Evolutionary conservation across 345 rosid species (phyloP), one percentile per base, ranked within the genome.

Genomic region (Brassica rapa): DNA sequence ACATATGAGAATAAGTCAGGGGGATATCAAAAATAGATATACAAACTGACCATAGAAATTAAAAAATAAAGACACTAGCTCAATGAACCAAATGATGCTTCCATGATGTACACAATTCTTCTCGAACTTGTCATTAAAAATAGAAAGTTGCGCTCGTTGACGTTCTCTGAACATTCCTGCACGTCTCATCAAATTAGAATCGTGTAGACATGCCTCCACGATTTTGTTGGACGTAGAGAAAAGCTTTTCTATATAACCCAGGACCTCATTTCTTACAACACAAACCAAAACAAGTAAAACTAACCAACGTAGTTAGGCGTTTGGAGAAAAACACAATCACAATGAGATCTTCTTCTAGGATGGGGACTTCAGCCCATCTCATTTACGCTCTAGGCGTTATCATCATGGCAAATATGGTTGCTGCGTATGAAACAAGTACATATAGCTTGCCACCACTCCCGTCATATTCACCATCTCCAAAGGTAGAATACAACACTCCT

Each of bases 281-380:
- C 72, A 71, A 77, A 64, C 33, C 9, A 77, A 77, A 63, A 71
- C 66, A 64, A 77, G 1, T 27, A 39, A 62, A 7, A 64, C 37
- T 63, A 64, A 71, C 81, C 66, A 77, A 77, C 75, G 21, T 62
- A 77, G 3, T 29, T 1, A 49, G 2, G 56, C 59, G 64, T 70
- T 70, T 21, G 15, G 7, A 63, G 65, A 64, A 55, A 65, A 56
- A 0, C 4, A 29, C 29, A 56, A 25, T 3, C 2, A 5, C 8
- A 12, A 77, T 78, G 81, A 30, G 27, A 55, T 71, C 71, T 70
- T 70, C 75, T 70, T 63, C 46, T 0, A 64, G 3, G 76, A 77
- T 63, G 81, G 76, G 73, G 68, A 19, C 51, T 39, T 59, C 82
- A 43, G 1, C 82, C 68, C 82, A 78, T 78, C 77, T 59, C 55